These are phyloP conservation scores for Geoglossum glabrum DNA, from an alignment of 495 filamentous ascomycete species.

Conservation along the genomic window DNA sequence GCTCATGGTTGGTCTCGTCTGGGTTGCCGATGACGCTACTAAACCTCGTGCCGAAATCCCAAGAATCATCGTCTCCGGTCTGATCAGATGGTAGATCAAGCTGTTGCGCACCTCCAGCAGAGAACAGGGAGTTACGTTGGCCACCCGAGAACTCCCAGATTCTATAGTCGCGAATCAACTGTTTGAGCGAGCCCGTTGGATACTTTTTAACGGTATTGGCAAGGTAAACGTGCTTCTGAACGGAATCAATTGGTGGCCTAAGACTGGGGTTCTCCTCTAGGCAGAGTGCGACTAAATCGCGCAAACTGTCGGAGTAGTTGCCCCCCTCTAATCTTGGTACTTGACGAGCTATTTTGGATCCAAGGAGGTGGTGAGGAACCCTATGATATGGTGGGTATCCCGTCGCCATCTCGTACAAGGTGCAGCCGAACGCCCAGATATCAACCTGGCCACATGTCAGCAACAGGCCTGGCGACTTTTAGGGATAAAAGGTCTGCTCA, in stretches of 20 bases:
- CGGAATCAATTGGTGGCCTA: slow-evolving; percentile 48
- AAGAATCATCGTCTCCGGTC: slow-evolving; percentile 44
- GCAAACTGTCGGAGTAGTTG: slow-evolving; percentile 52
- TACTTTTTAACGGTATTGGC: slow-evolving; percentile 41
- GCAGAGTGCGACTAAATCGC: slow-evolving; percentile 59
- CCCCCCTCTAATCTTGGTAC: slow-evolving; percentile 53
- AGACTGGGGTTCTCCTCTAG: slow-evolving; percentile 52
- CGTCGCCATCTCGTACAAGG: slow-evolving; percentile 78
- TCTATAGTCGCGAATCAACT: slow-evolving; percentile 65
- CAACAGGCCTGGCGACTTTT: neutral
- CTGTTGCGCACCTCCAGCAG: slow-evolving; percentile 45
- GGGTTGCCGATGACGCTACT: slow-evolving; percentile 6
- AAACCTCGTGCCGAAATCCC: slow-evolving; percentile 69
- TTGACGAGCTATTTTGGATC: slow-evolving; percentile 3
- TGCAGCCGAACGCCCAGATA: slow-evolving; percentile 89
- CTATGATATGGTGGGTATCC: slow-evolving; percentile 53
- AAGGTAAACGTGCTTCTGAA: slow-evolving; percentile 45
- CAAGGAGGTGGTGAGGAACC: slow-evolving; percentile 11
- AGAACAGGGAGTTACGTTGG: slow-evolving; percentile 61
- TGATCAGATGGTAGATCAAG: slow-evolving; percentile 22
- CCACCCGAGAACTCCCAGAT: slow-evolving; percentile 75
- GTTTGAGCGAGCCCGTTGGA: slow-evolving; percentile 44
- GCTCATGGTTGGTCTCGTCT: no score
- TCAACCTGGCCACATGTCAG: slow-evolving; percentile 37
- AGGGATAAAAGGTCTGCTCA: neutral